Evolutionary conservation across 768 basidiomycete genomes (phyloP).

Genomic region (Agrocybe praecox): DNA sequence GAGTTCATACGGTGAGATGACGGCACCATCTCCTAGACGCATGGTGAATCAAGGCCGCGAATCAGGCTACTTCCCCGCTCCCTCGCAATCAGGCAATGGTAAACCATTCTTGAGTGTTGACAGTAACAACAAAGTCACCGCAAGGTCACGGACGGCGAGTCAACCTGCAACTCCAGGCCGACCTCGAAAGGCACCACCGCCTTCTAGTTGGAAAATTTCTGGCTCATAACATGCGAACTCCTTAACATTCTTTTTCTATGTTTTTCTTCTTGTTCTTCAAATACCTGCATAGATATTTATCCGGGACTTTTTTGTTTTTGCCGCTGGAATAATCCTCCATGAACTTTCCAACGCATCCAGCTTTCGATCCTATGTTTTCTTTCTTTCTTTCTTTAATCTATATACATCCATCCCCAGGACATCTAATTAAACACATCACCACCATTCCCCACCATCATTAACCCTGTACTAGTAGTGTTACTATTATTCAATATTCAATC

Average conservation of each 20-base stretch:
- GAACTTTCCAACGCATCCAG: not conserved
- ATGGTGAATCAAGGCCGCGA: constrained; percentile 27
- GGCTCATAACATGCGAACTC: constrained; percentile 19
- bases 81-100: constrained; percentile 22
- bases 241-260: constrained; percentile 9
- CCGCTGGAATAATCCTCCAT: constrained; percentile 1
- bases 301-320: constrained; percentile 2
- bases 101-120: constrained; percentile 4
- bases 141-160: constrained; percentile 45
- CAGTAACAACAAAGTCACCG: constrained; percentile 8
- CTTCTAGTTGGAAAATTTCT: constrained; percentile 62
- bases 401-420: constrained; percentile 23
- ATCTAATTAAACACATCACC: constrained; percentile 26
- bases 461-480: constrained; percentile 20
- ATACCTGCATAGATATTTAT: constrained; percentile 3
- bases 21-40: constrained; percentile 14
- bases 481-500: constrained; percentile 12
- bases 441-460: constrained; percentile 21
- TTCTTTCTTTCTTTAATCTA: constrained; percentile 19
- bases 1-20: constrained; percentile 69
- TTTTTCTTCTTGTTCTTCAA: not conserved
- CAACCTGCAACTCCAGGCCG: constrained; percentile 37
- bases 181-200: constrained; percentile 45
- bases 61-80: constrained; percentile 42
- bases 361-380: not conserved